These are phyloP conservation scores for Sequoiadendron giganteum DNA, from an alignment of 75 land plant species.

Conservation along the genomic window DNA sequence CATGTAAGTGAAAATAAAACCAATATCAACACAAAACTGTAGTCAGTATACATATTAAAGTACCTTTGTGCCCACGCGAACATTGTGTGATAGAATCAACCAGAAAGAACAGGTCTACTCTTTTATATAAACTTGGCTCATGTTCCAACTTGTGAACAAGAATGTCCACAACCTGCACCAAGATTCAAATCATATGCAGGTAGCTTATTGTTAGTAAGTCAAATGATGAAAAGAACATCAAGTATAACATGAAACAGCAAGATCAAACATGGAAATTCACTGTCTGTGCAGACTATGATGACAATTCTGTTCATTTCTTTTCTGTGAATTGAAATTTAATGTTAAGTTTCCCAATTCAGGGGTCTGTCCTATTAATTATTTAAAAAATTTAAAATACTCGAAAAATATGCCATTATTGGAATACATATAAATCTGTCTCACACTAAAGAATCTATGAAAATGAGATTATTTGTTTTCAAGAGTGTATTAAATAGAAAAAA, in stretches of 20 bases:
- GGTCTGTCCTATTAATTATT: background rate
- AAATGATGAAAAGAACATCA: background rate
- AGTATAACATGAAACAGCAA: background rate
- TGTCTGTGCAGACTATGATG: background rate
- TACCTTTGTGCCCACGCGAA: constrained; percentile 79
- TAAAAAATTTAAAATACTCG: background rate
- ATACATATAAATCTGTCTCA: background rate
- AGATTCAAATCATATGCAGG: background rate
- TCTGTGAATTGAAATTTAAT: background rate
- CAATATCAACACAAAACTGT: background rate
- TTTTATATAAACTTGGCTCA: constrained; percentile 68
- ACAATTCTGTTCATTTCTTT: background rate
- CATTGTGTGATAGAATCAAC: constrained; percentile 92
- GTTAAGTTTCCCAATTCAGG: background rate
- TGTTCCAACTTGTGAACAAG: constrained; percentile 63
- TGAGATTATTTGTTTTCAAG: background rate
- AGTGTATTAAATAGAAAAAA: no score
- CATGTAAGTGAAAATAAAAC: background rate
- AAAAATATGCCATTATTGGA: background rate
- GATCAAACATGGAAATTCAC: background rate
- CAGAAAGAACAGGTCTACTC: constrained; percentile 86
- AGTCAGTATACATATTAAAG: background rate
- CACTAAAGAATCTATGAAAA: no score
- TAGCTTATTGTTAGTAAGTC: background rate
- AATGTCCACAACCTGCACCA: constrained; percentile 69